Evolutionary conservation across 345 rosid species (phyloP), one percentile per base, ranked within the genome.

Genomic region (Eutrema heterophyllum): DNA sequence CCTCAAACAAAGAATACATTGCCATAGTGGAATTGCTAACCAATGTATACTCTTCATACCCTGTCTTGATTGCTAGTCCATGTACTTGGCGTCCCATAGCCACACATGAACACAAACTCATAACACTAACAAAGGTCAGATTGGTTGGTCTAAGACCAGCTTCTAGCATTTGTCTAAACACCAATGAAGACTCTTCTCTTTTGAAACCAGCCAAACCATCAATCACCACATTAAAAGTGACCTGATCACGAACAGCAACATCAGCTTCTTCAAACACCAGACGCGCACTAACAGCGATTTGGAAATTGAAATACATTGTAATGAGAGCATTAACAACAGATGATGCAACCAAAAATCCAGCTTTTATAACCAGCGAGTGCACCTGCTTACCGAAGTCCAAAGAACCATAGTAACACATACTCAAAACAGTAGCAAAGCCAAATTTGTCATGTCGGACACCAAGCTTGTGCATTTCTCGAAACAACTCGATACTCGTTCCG

Each of bases 211-310:
- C 75, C 46, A 91, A 84, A 57, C 97, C 91, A 57, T 82, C 87
- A 49, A 87, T 86, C 82, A 89, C 88, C 41, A 80, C 93, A 84
- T 91, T 89, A 71, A 74, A 87, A 65, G 89, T 86, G 45, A 91
- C 81, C 66, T 79, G 83, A 81, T 91, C 84, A 64, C 62, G 68
- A 49, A 74, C 79, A 38, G 13, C 70, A 64, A 13, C 70, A 64
- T 73, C 82, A 12, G 83, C 85, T 77, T 81, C 91, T 67, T 78
- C 76, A 54, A 91, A 89, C 32, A 84, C 86, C 60, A 46, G 43
- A 67, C 52, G 27, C 0, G 91, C 96, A 38, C 79, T 83, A 29
- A 16, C 13, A 72, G 51, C 48, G 52, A 75, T 49, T 64, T 80
- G 77, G 49, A 82, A 67, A 50, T 81, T 78, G 30, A 91, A 89